Conservation (phyloP, 768 basidiomycete genomes). For the Russula brevipes region DNA sequence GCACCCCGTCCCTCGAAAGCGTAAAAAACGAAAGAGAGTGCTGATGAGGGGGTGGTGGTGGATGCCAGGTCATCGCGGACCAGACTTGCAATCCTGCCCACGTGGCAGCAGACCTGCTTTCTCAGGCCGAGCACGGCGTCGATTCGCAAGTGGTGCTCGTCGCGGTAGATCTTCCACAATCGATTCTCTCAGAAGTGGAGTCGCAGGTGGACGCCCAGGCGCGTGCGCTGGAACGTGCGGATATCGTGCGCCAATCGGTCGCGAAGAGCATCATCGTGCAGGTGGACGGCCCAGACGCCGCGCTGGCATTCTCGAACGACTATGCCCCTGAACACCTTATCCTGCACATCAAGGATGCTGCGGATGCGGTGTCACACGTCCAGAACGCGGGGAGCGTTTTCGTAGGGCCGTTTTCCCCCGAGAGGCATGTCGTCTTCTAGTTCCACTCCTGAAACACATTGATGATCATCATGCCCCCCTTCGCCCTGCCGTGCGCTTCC, state of each 20-base stretch:
- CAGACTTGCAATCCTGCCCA: constrained; percentile 79
- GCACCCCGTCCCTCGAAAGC: not conserved
- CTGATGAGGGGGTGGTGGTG: not conserved
- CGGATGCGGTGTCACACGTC: constrained; percentile 55
- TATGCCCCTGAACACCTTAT: constrained; percentile 99
- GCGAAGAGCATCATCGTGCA: constrained; percentile 87
- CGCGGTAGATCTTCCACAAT: constrained; percentile 59
- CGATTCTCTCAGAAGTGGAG: constrained; percentile 70
- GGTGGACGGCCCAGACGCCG: constrained; percentile 60
- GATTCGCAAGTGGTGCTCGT: constrained; percentile 98
- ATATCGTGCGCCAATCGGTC: constrained; percentile 86
- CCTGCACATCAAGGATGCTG: constrained; percentile 74
- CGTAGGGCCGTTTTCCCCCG: constrained; percentile 90
- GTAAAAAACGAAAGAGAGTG: constrained; percentile 1
- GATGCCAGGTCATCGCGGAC: constrained; percentile 84
- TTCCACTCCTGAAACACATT: not conserved
- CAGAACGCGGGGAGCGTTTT: constrained; percentile 97
- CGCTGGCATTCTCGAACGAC: constrained; percentile 87
- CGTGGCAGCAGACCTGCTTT: constrained; percentile 93
- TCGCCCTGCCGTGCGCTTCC: not conserved
- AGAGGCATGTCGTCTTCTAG: constrained; percentile 57
- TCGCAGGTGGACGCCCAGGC: constrained; percentile 84
- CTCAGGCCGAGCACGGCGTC: constrained; percentile 96
- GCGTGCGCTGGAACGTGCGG: constrained; percentile 76
- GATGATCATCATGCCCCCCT: constrained; percentile 4